Evolutionary conservation across 208 protist species (phyloP).

Genomic region (Leptomonas pyrrhocoris): DNA sequence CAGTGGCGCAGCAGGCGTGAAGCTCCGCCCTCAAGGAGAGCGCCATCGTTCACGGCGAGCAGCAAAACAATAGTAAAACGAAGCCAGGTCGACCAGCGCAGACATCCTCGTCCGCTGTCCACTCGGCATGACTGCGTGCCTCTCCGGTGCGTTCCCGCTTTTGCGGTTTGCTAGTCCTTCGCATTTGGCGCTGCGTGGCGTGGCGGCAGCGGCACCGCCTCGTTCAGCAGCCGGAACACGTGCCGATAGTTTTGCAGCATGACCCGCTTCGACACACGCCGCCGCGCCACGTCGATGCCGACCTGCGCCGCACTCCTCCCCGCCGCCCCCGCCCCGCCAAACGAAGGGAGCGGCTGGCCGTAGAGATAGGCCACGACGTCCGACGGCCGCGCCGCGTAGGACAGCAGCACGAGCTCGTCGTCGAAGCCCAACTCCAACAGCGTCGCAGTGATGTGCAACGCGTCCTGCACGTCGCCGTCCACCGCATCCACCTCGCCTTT

Average conservation of each 20-base stretch:
- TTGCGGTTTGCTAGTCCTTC: too few species aligned
- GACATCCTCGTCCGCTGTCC: too few species aligned
- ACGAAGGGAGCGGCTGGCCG: slow-evolving; percentile 37
- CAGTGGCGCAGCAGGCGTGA: too few species aligned
- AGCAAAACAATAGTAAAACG: too few species aligned
- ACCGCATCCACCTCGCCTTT: neutral
- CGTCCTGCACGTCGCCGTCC: slow-evolving; percentile 8
- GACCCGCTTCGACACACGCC: slow-evolving; percentile 39
- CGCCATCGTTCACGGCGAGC: too few species aligned
- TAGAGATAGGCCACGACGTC: slow-evolving; percentile 50
- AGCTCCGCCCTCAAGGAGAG: too few species aligned
- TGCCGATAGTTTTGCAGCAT: slow-evolving; percentile 66
- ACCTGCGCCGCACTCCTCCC: neutral
- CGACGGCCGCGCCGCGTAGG: slow-evolving; percentile 36
- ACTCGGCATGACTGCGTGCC: too few species aligned
- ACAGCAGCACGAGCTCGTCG: slow-evolving; percentile 66
- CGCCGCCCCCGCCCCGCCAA: neutral
- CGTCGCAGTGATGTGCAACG: slow-evolving; percentile 27
- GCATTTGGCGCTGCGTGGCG: too few species aligned
- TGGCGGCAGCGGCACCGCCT: slow-evolving; percentile 36
- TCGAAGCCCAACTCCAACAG: slow-evolving; percentile 56
- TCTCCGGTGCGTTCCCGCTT: too few species aligned
- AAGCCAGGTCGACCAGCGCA: too few species aligned
- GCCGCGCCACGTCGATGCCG: slow-evolving; percentile 22
- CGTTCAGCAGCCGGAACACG: slow-evolving; percentile 73